Percentiles rank a stretch among this genome's conserved stretches.
Conservation (phyloP, 1,139 yeast genomes). For the Geotrichum carabidarum region DNA sequence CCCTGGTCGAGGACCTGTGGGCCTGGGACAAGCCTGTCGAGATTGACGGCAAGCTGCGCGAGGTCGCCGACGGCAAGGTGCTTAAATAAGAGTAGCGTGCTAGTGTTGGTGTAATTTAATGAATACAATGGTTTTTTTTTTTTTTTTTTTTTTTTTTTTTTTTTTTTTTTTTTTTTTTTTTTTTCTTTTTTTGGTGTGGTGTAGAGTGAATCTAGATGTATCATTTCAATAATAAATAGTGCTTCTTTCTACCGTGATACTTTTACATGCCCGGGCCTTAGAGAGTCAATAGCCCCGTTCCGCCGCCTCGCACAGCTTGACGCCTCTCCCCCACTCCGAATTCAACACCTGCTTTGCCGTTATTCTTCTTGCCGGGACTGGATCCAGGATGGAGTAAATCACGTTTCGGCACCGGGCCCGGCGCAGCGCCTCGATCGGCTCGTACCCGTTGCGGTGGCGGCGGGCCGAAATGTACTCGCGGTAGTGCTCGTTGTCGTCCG, state of each 20-base stretch:
- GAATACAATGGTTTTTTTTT: too few relatives aligned
- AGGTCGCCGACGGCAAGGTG: slow-evolving; percentile 79
- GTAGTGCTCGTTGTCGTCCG: slow-evolving; percentile 72
- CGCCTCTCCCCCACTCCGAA: slow-evolving; percentile 94
- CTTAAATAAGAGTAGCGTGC: slow-evolving; percentile 51
- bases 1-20: slow-evolving; percentile 67
- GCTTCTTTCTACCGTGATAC: too few relatives aligned
- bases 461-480: slow-evolving; percentile 67
- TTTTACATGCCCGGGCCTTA: too few relatives aligned
- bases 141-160: too few relatives aligned
- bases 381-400: slow-evolving; percentile 85
- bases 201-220: too few relatives aligned
- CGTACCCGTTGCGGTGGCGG: slow-evolving; percentile 78
- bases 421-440: slow-evolving; percentile 78
- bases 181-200: not conserved
- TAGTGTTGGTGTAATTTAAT: too few relatives aligned
- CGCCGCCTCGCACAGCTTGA: slow-evolving; percentile 69
- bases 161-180: too few relatives aligned
- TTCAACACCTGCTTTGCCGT: slow-evolving; percentile 83
- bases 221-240: too few relatives aligned
- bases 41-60: slow-evolving; percentile 59
- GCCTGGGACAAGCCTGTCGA: slow-evolving; percentile 79
- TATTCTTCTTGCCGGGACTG: slow-evolving; percentile 77
- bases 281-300: slow-evolving; percentile 37
- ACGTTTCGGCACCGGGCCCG: slow-evolving; percentile 84